Base-by-base conservation (phyloP, 441 rosid genomes). In the Brassica balearica region DNA sequence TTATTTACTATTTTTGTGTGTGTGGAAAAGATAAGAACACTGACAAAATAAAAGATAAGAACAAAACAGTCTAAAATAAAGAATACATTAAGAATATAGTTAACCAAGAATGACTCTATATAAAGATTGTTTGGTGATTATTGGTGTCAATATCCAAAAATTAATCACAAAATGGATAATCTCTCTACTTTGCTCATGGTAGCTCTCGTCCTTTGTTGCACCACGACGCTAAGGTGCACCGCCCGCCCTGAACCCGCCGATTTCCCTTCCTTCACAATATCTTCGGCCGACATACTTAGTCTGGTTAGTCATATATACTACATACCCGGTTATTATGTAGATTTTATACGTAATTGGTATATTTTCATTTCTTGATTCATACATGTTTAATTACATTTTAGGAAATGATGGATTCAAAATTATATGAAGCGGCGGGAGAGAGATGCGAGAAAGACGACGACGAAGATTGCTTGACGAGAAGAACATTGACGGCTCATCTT, bases 381-480 rank as follows among this genome's bases (percentile, higher is more conserved):
- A 12, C 12, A 43, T 43, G 53, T 43, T 3, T 43, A 12, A 14
- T 69, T 58, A 17, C 48, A 38, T 73, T 43, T 69, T 51, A 80
- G 77, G 81, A 76, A 76, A 76, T 75, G 80, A 70, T 79, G 14
- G 81, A 27, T 23, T 74, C 65, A 38, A 81, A 75, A 65, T 74
- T 69, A 29, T 74, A 41, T 41, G 84, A 80, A 10, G 77, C 68
- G 23, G 76, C 38, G 19, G 86, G 84, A 17, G 90, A 81, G 3
- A 72, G 62, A 78, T 91, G 93, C 55, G 85, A 82, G 25, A 87
- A 88, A 56, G 41, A 80, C 34, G 86, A 77, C 46, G 88, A 87
- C 43, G 92, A 89, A 69, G 93, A 89, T 69, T 89, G 95, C 61
- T 73, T 85, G 82, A 69, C 69, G 73, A 85, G 88, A 80, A 87